Base-by-base conservation (phyloP, 2,329 filamentous ascomycete genomes). In the Ophiostoma sp. region DNA sequence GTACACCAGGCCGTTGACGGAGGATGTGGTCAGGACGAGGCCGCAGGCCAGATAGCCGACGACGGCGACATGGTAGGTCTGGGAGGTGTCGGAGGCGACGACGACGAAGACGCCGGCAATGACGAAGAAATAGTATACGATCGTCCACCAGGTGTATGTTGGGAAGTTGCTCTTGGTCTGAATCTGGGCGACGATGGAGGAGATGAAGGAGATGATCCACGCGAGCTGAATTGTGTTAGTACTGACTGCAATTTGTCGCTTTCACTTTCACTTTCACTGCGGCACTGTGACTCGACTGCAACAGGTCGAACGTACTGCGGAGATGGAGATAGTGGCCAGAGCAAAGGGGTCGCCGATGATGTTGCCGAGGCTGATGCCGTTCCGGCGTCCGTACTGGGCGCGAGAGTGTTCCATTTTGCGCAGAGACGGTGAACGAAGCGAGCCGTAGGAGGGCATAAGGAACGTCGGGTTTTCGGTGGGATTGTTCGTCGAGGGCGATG, bases 261-360 rank as follows among this genome's bases (percentile, higher is more conserved):
- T 8, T 8, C 2, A 48, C 42, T 15, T n/a, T n/a, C n/a, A n/a
- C n/a, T n/a, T n/a, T n/a, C n/a, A n/a, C n/a, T n/a, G n/a, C n/a
- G n/a, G n/a, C n/a, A n/a, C n/a, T n/a, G n/a, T n/a, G n/a, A n/a
- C n/a, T 50, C 4, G 5, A 12, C 50, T 55, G 22, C 48, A 45
- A 45, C 5, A 6, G 50, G 39, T 8, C 22, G 22, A 17, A 71
- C 94, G 82, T 89, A 98, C 95, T 80, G 93, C 87, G 76, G 92
- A 90, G 82, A 98, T 98, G 73, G 95, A 98, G 76, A 97, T 90
- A 48, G 96, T 98, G 72, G 95, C 94, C 75, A 99, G 88, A 74
- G 95, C 95, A 83, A 99, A 98, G 6, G 96, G 96, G 84, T 99
- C 95, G 79, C 96, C 96, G 75, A 98, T 87, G 78, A 99, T 94